Evolutionary conservation across 192 early-diverging fungal species (phyloP).

Genomic region (Lobosporangium transversale): DNA sequence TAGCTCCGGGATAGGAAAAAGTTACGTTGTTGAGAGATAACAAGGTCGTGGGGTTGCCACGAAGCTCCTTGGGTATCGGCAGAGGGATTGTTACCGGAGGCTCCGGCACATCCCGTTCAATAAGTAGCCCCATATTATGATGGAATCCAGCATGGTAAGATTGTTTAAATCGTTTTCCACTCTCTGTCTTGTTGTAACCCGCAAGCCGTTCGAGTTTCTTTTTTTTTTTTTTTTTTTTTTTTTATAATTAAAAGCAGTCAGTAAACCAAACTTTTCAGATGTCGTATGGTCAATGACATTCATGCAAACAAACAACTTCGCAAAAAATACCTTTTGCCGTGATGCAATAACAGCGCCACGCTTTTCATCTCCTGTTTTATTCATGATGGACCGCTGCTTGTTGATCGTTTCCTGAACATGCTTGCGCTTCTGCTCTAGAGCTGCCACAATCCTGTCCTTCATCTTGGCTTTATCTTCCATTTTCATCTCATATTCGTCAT

Average conservation of each 20-base stretch:
- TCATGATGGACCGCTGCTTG: constrained; percentile 75
- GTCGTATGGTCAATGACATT: too few relatives aligned
- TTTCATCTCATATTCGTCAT: constrained; percentile 83
- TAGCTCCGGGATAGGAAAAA: constrained; percentile 71
- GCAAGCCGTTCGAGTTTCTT: constrained; percentile 74
- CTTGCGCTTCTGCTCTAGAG: constrained; percentile 75
- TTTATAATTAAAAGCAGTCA: too few relatives aligned
- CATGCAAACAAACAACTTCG: too few relatives aligned
- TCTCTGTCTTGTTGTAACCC: constrained; percentile 70
- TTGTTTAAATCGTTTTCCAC: constrained; percentile 76
- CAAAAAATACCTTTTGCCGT: constrained; percentile 76
- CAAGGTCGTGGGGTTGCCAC: constrained; percentile 75
- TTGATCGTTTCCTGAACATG: constrained; percentile 85
- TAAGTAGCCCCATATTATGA: constrained; percentile 25
- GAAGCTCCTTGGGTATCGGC: constrained; percentile 67
- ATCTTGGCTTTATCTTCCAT: constrained; percentile 75
- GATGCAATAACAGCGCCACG: constrained; percentile 77
- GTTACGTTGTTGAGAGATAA: constrained; percentile 72
- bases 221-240: too few relatives aligned
- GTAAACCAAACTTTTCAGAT: too few relatives aligned
- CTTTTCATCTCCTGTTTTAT: constrained; percentile 84
- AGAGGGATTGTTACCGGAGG: constrained; percentile 62
- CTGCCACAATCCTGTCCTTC: constrained; percentile 70
- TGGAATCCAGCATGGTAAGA: constrained; percentile 69
- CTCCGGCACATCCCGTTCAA: constrained; percentile 33